Base-by-base conservation (phyloP, 495 filamentous ascomycete species). In the Neurospora intermedia region DNA sequence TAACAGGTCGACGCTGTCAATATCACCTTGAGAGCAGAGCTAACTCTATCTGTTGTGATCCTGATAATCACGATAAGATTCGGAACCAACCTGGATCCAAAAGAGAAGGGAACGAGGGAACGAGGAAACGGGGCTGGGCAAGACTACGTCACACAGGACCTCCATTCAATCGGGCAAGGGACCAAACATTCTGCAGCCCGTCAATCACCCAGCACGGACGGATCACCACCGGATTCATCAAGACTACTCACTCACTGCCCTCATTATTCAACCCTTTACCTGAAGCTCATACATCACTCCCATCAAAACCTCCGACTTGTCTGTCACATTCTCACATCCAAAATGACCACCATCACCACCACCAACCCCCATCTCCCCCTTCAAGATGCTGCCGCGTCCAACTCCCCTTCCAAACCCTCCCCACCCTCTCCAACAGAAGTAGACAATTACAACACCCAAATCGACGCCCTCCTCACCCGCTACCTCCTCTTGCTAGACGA, bases 401-500 rank as follows among this genome's bases (percentile, higher is more conserved):
- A n/a, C n/a, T n/a, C n/a, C n/a, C n/a, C n/a, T n/a, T n/a, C n/a
- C n/a, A n/a, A n/a, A n/a, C n/a, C n/a, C 43, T 41, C 69, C 38
- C 27, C 27, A 18, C n/a, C 74, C 43, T 4, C 27, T 3, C 2
- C 13, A 62, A 38, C 35, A 38, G 35, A 38, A 38, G 13, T 35
- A 35, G 13, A 16, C 54, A 18, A 35, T 27, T 66, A 66, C 54
- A 66, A 66, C 54, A 20, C 72, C 23, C 72, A 48, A 42, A 86
- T 97, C 73, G 93, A 96, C 79, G 72, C 71, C 23, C 87, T 94
- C 38, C 84, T 95, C 4, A 87, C 90, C 78, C 83, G 85, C 40
- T 94, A 96, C 79, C 87, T 96, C 16, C 42, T 80, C 70, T 86
- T 93, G 6, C 84, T 97, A 0, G 86, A 96, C 81, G 80, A 86